A percentile compares a stretch with the other conserved stretches of the same genome.
phyloP scores from a whole-genome alignment of 2,329 filamentous ascomycete species.

The Emmonsiellopsis sp. region DNA sequence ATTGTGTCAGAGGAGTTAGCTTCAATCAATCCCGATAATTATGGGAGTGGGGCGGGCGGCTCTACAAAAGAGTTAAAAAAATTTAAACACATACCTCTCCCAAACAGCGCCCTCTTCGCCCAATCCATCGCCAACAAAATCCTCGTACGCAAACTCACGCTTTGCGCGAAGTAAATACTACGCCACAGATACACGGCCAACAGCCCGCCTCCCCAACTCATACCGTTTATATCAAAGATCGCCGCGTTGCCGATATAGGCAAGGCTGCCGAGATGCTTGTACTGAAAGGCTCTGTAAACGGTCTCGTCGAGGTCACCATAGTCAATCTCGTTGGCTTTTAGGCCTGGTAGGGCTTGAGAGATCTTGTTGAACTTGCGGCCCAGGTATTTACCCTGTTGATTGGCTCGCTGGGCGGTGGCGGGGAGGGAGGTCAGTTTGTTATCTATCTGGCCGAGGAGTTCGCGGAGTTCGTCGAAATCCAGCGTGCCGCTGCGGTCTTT shows the following conservation, averaged over 20 bases:
- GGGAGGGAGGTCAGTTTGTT: conserved; percentile 87
- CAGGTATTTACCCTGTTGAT: conserved; percentile 91
- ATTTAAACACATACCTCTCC: conserved; percentile 57
- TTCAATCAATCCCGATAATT: not conserved
- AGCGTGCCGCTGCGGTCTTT: conserved; percentile 86
- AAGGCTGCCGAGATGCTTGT: conserved; percentile 80
- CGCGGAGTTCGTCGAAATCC: conserved; percentile 83
- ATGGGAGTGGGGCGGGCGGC: not conserved
- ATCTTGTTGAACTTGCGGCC: conserved; percentile 91
- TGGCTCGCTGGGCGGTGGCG: conserved; percentile 88
- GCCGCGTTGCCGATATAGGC: conserved; percentile 96
- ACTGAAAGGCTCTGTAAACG: conserved; percentile 90
- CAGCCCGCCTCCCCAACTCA: conserved; percentile 70
- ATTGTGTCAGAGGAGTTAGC: not conserved
- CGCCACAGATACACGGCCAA: conserved; percentile 95
- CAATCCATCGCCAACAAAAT: conserved; percentile 94
- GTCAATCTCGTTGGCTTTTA: conserved; percentile 68
- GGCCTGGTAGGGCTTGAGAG: conserved; percentile 63
- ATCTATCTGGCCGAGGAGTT: conserved; percentile 87
- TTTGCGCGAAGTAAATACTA: conserved; percentile 94
- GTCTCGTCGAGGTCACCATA: conserved; percentile 88
- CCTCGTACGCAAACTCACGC: conserved; percentile 83
- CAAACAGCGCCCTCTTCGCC: conserved; percentile 93
- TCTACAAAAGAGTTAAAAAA: not conserved
- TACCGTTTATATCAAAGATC: conserved; percentile 79